Percentiles rank a stretch among this genome's conserved stretches.
Conservation (phyloP, 345 rosid genomes). For the thale cress (Arabidopsis thaliana) region TAIR10.1 NC_003070.9:3838501-3839000, state of each 20-base stretch:
- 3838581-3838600: constrained; percentile 6
- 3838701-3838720: constrained; percentile 12
- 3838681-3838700: not conserved
- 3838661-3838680: not conserved
- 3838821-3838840: constrained; percentile 91
- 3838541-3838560: not conserved
- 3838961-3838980: constrained; percentile 43
- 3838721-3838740: constrained; percentile 21
- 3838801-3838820: constrained; percentile 66
- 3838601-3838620: constrained; percentile 18
- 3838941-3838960: constrained; percentile 88
- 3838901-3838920: constrained; percentile 88
- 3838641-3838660: not conserved
- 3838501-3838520: not conserved
- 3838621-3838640: not conserved
- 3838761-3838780: constrained; percentile 42
- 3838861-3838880: constrained; percentile 92
- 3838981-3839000: constrained; percentile 4
- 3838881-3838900: constrained; percentile 77
- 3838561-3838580: not conserved
- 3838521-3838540: not conserved
- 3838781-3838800: constrained; percentile 55
- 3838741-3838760: not conserved
- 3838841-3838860: constrained; percentile 91
- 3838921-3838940: constrained; percentile 92